Evolutionary conservation across 208 protist species (phyloP).

Genomic region (Leishmania tarentolae): DNA sequence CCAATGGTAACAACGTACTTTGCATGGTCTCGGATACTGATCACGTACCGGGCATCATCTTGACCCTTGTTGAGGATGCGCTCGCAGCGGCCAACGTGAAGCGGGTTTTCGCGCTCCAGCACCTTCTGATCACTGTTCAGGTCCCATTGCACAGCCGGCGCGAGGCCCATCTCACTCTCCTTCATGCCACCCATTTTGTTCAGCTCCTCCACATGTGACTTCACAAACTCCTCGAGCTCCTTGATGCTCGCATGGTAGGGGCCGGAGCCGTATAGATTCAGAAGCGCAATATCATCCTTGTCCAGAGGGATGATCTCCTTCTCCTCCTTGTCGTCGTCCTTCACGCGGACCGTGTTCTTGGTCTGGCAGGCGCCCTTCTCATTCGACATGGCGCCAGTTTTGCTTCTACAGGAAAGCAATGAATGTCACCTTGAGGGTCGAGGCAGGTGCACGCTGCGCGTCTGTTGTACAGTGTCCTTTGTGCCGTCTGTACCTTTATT

Average conservation of each 20-base stretch:
- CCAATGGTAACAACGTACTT: slow-evolving; percentile 99
- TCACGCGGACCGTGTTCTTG: slow-evolving; percentile 67
- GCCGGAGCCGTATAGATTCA: slow-evolving; percentile 97
- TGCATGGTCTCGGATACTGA: slow-evolving; percentile 97
- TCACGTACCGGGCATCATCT: slow-evolving; percentile 97
- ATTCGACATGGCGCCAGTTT: slow-evolving; percentile 55
- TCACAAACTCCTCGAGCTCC: slow-evolving; percentile 96
- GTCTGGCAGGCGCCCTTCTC: slow-evolving; percentile 90
- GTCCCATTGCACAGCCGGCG: slow-evolving; percentile 98
- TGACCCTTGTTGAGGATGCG: slow-evolving; percentile 98
- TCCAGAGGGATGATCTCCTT: slow-evolving; percentile 95
- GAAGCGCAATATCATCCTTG: slow-evolving; percentile 98
- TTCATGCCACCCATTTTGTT: slow-evolving; percentile 97
- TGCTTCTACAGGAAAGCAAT: not conserved
- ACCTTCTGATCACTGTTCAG: slow-evolving; percentile 97
- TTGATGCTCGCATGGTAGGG: slow-evolving; percentile 98
- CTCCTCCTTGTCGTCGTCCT: slow-evolving; percentile 80
- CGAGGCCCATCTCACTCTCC: slow-evolving; percentile 99
- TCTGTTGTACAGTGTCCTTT: not conserved
- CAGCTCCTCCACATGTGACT: slow-evolving; percentile 94
- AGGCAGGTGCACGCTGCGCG: not conserved
- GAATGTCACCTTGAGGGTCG: not conserved
- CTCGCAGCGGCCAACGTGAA: slow-evolving; percentile 99
- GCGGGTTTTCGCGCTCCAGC: slow-evolving; percentile 96
- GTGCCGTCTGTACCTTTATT: not conserved